Conservation (phyloP, 2,329 filamentous ascomycete species). For the Diaporthe destruens region DNA sequence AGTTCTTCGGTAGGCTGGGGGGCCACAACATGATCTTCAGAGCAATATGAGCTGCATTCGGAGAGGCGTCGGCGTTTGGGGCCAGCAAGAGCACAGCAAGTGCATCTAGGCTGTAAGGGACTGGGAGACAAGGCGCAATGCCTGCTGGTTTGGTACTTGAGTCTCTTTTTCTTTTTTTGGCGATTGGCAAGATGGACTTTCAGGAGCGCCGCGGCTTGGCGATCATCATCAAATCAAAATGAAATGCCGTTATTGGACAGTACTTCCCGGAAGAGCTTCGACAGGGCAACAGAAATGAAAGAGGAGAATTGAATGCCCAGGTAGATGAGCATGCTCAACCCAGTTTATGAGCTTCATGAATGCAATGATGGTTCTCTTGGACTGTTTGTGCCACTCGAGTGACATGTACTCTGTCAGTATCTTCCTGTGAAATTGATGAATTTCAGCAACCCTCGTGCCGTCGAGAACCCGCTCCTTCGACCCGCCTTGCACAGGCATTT, state of each 20-base stretch:
- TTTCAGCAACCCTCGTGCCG: neutral
- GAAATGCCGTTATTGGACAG: conserved; percentile 11
- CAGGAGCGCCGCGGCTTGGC: neutral
- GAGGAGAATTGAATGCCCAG: conserved; percentile 21
- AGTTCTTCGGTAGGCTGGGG: neutral
- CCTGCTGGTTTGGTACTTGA: conserved; percentile 9
- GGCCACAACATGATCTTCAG: neutral
- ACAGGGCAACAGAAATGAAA: neutral
- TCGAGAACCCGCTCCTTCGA: neutral
- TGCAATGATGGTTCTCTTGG: conserved; percentile 29
- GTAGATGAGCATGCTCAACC: conserved; percentile 7
- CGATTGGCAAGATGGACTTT: neutral
- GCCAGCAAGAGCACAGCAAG: conserved; percentile 20
- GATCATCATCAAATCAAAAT: neutral
- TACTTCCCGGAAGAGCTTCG: neutral
- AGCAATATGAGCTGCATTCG: conserved; percentile 29
- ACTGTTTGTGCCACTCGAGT: neutral
- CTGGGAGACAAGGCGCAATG: conserved; percentile 10
- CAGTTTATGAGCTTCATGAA: conserved; percentile 4
- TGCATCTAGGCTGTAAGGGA: conserved; percentile 7
- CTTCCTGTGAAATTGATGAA: neutral
- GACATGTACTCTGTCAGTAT: conserved; percentile 1
- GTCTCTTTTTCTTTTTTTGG: neutral
- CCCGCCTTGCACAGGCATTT: neutral
- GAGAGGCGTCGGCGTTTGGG: conserved; percentile 37